phyloP scores from a whole-genome alignment of 2,329 filamentous ascomycete species.

The Fusarium brachygibbosum region DNA sequence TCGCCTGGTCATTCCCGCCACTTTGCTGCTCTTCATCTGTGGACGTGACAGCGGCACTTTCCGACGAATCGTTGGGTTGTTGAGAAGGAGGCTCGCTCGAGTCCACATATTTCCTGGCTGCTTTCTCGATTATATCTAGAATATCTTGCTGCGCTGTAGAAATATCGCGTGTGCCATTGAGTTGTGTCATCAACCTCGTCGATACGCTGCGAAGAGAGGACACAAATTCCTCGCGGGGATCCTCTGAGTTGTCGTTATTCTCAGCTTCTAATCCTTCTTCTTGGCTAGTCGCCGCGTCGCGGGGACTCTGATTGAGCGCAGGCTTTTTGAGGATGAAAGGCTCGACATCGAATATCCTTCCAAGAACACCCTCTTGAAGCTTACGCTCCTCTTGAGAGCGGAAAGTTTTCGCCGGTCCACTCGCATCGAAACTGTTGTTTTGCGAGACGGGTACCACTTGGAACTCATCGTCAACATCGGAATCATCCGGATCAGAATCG shows the following conservation, averaged over 20 bases:
- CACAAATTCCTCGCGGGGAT: slow-evolving; percentile 51
- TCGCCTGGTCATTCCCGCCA: slow-evolving; percentile 1
- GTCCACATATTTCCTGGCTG: slow-evolving; percentile 65
- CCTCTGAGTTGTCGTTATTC: slow-evolving; percentile 22
- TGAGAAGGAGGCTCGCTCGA: slow-evolving; percentile 50
- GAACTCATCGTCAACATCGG: slow-evolving; percentile 69
- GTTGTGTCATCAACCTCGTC: slow-evolving; percentile 58
- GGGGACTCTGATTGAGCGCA: slow-evolving; percentile 46
- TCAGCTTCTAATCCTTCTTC: slow-evolving; percentile 43
- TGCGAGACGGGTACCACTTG: slow-evolving; percentile 57
- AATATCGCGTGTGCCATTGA: slow-evolving; percentile 55
- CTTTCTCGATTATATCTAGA: slow-evolving; percentile 64
- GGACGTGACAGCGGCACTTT: slow-evolving; percentile 3
- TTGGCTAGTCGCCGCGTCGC: slow-evolving; percentile 30
- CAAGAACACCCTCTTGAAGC: slow-evolving; percentile 66
- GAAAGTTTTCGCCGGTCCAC: slow-evolving; percentile 60
- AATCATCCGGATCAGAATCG: slow-evolving; percentile 61
- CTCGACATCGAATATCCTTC: slow-evolving; percentile 66
- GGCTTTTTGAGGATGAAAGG: slow-evolving; percentile 56
- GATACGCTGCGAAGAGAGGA: slow-evolving; percentile 58
- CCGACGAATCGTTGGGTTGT: slow-evolving; percentile 30
- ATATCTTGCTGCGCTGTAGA: slow-evolving; percentile 60
- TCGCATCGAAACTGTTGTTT: slow-evolving; percentile 54
- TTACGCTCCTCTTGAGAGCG: slow-evolving; percentile 67
- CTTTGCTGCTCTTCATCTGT: slow-evolving; percentile 22